Percentiles rank a stretch among this genome's conserved stretches.
These are phyloP conservation scores for Pichia sp. DNA, from an alignment of 1,139 yeast species.

Conservation along the genomic window DNA sequence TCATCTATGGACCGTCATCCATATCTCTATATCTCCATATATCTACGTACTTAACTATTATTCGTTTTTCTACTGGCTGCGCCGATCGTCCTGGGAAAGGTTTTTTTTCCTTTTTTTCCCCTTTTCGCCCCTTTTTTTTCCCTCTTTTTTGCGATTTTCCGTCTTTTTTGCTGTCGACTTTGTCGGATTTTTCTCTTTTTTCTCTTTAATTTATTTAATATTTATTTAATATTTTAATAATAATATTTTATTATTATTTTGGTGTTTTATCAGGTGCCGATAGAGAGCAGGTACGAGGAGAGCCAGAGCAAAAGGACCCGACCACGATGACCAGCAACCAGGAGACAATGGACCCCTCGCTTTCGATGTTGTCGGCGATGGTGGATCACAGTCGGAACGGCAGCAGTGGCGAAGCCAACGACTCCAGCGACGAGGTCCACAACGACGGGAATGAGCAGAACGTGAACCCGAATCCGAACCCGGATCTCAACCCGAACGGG, in stretches of 20 bases:
- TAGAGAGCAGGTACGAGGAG: not conserved
- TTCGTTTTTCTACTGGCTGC: not conserved
- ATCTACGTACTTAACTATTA: not conserved
- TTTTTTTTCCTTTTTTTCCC: not conserved
- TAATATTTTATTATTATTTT: not conserved
- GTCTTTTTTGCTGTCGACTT: not conserved
- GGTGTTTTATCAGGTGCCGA: not conserved
- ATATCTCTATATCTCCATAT: not conserved
- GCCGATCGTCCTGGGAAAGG: not conserved
- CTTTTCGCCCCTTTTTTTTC: not conserved
- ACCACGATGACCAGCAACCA: constrained; percentile 1
- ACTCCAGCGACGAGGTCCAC: not conserved
- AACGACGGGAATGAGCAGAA: not conserved
- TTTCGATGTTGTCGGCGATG: constrained; percentile 5
- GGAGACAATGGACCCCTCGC: constrained; percentile 5
- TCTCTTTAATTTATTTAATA: constrained; percentile 1
- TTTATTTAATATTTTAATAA: not conserved
- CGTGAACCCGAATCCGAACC: not conserved
- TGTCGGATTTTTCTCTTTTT: not conserved
- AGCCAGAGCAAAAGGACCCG: not conserved
- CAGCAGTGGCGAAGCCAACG: not conserved
- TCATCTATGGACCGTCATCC: too few species aligned
- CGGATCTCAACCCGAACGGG: not conserved
- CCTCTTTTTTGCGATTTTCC: not conserved
- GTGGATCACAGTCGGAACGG: not conserved